These are phyloP conservation scores for Xylaria bambusicola DNA, from an alignment of 495 filamentous ascomycete genomes.

Conservation along the genomic window DNA sequence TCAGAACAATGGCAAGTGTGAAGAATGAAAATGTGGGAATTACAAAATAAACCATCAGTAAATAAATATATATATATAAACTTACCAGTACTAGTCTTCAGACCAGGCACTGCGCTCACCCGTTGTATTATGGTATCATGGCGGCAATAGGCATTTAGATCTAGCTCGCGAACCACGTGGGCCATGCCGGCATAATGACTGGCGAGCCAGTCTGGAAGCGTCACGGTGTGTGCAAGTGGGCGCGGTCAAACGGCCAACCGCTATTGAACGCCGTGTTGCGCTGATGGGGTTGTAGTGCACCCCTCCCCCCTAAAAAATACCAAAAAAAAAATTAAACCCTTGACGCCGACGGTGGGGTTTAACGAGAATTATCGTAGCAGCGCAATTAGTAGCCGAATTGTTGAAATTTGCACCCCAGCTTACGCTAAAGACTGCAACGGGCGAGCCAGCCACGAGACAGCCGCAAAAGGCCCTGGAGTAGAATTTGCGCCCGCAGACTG, in stretches of 20 bases:
- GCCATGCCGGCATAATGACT: constrained; percentile 36
- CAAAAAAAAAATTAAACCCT: background rate
- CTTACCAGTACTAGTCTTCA: constrained; percentile 54
- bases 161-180: constrained; percentile 46
- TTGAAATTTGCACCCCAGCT: constrained; percentile 22
- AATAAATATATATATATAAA: too few species aligned
- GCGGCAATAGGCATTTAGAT: constrained; percentile 44
- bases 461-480: constrained; percentile 7
- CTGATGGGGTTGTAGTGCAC: constrained; percentile 16
- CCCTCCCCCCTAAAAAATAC: too few species aligned
- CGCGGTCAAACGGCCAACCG: constrained; percentile 14
- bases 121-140: constrained; percentile 45
- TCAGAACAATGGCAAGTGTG: background rate
- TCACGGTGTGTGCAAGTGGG: background rate
- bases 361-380: constrained; percentile 19
- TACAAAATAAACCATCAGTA: constrained; percentile 15
- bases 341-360: constrained; percentile 9
- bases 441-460: constrained; percentile 6
- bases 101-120: constrained; percentile 45
- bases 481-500: background rate
- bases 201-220: constrained; percentile 11
- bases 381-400: constrained; percentile 20
- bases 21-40: background rate
- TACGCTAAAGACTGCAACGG: background rate
- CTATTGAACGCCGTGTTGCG: constrained; percentile 7